Evolutionary conservation across 1,284 basidiomycete genomes (phyloP).

Genomic region (Cystobasidium sp.): DNA sequence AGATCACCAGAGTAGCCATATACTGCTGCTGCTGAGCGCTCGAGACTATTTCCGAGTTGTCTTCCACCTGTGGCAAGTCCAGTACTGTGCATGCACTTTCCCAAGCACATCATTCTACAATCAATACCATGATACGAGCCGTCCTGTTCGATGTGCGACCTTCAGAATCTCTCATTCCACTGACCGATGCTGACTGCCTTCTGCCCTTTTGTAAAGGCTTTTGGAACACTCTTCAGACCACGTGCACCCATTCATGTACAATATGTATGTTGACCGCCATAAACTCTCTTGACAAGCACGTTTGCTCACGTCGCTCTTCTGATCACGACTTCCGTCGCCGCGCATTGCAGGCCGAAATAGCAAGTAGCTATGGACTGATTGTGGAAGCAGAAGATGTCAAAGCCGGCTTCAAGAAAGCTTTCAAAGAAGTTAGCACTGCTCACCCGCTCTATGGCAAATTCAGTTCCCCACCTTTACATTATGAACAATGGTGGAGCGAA

Average conservation of each 20-base stretch:
- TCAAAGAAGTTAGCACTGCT: slow-evolving; percentile 41
- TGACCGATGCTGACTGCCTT: not conserved
- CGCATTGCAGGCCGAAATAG: slow-evolving; percentile 38
- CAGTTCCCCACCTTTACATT: slow-evolving; percentile 44
- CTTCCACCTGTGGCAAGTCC: slow-evolving; percentile 1
- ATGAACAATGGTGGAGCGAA: slow-evolving; percentile 49
- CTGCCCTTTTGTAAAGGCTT: slow-evolving; percentile 46
- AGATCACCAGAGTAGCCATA: too few relatives aligned
- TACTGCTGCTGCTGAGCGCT: too few relatives aligned
- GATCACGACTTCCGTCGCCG: not conserved
- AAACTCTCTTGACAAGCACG: not conserved
- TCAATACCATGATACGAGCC: slow-evolving; percentile 35
- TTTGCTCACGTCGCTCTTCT: not conserved
- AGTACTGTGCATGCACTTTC: not conserved
- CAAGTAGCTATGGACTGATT: slow-evolving; percentile 37
- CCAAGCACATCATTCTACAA: not conserved
- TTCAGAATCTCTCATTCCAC: not conserved
- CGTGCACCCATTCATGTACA: slow-evolving; percentile 46
- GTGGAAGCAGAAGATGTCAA: slow-evolving; percentile 46
- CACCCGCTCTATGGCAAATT: slow-evolving; percentile 51
- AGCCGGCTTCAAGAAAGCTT: slow-evolving; percentile 48
- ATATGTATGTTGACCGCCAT: slow-evolving; percentile 44
- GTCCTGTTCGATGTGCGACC: slow-evolving; percentile 31
- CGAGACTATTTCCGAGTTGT: not conserved
- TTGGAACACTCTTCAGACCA: slow-evolving; percentile 51